Evolutionary conservation across 2,329 filamentous ascomycete genomes (phyloP).

Genomic region (Sclerotinia borealis): DNA sequence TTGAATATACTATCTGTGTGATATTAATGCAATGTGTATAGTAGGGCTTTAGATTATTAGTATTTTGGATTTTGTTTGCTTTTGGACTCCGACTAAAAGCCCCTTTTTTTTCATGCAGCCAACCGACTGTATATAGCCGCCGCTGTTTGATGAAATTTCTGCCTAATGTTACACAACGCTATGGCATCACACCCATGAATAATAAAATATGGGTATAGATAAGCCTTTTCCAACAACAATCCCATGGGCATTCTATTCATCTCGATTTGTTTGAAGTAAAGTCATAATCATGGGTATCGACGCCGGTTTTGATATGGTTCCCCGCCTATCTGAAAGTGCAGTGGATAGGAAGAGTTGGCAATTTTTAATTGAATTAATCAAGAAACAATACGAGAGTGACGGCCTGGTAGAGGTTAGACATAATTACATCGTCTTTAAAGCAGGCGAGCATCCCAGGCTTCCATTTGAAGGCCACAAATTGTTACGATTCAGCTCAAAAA

Average conservation of each 20-base stretch:
- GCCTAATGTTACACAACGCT: neutral
- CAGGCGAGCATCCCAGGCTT: slow-evolving; percentile 26
- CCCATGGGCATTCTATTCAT: neutral
- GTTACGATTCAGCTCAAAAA: slow-evolving; percentile 29
- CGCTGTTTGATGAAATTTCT: neutral
- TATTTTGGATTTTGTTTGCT: too few species aligned
- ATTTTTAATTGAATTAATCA: slow-evolving; percentile 24
- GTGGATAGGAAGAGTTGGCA: slow-evolving; percentile 26
- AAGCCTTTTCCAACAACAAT: neutral
- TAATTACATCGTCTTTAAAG: slow-evolving; percentile 30
- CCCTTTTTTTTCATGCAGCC: neutral
- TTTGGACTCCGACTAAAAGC: neutral
- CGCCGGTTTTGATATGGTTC: slow-evolving; percentile 30
- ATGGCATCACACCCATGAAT: neutral
- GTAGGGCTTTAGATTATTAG: neutral
- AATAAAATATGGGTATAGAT: neutral
- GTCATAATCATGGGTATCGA: slow-evolving; percentile 24
- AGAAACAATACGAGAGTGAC: neutral
- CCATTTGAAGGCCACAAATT: slow-evolving; percentile 31
- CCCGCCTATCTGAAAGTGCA: slow-evolving; percentile 23
- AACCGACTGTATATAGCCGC: neutral
- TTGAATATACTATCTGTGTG: neutral
- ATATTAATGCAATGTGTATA: too few species aligned
- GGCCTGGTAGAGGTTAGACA: neutral
- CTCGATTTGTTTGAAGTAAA: neutral